Conservation (phyloP, 768 basidiomycete species). For the Boletus patriciae region DNA sequence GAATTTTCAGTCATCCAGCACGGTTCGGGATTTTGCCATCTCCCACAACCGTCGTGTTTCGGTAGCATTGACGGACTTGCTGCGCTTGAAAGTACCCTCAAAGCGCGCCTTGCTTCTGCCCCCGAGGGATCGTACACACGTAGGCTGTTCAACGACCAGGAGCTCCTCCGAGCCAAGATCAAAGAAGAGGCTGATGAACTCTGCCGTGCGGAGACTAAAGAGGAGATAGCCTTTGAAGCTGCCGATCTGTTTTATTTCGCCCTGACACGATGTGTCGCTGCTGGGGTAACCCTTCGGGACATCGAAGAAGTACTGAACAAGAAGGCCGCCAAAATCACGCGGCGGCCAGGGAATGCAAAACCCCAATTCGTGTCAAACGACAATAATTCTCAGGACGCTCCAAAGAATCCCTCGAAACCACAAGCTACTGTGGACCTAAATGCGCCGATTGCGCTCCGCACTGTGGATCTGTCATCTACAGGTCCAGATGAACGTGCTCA, state of each 20-base stretch:
- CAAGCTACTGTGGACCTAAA: conserved; percentile 30
- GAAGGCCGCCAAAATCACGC: conserved; percentile 84
- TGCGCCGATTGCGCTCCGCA: conserved; percentile 74
- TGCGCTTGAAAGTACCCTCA: conserved; percentile 77
- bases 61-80: conserved; percentile 76
- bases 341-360: conserved; percentile 91
- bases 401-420: conserved; percentile 31
- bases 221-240: conserved; percentile 91
- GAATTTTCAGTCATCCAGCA: conserved; percentile 90
- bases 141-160: conserved; percentile 77
- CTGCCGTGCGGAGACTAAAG: conserved; percentile 73
- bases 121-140: conserved; percentile 92
- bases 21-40: conserved; percentile 92
- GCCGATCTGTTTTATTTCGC: conserved; percentile 95
- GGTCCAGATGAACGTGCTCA: conserved; percentile 55
- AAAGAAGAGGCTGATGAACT: conserved; percentile 98
- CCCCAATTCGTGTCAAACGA: conserved; percentile 57
- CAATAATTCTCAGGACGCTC: conserved; percentile 23
- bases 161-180: conserved; percentile 87
- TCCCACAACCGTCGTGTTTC: conserved; percentile 86
- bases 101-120: conserved; percentile 67
- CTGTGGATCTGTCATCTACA: conserved; percentile 53
- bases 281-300: conserved; percentile 80
- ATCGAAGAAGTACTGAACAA: conserved; percentile 80
- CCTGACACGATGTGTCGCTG: conserved; percentile 77